Conservation (phyloP, 2,329 filamentous ascomycete species). For the Botrytis elliptica region DNA sequence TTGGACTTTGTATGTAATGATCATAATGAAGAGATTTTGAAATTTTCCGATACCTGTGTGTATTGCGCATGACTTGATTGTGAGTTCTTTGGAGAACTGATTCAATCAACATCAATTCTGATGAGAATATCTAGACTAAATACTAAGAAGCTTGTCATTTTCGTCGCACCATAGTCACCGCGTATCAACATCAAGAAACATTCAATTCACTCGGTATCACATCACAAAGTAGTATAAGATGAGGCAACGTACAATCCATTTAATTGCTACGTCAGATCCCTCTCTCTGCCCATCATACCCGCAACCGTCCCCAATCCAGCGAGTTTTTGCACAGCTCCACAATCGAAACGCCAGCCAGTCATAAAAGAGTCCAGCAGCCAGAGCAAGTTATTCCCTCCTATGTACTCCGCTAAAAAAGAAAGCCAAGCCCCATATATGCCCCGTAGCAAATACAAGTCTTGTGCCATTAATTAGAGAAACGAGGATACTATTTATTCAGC, state of each 20-base stretch:
- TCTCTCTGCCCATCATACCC: background rate
- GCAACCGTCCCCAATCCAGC: background rate
- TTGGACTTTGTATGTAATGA: constrained; percentile 1
- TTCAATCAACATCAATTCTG: background rate
- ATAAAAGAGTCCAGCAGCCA: constrained; percentile 12
- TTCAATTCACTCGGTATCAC: background rate
- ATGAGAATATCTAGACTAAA: background rate
- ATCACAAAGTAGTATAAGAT: background rate
- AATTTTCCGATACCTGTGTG: background rate
- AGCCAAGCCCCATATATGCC: constrained; percentile 26
- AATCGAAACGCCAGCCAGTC: constrained; percentile 17
- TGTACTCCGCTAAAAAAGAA: constrained; percentile 24
- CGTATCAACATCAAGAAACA: background rate
- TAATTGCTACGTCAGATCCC: background rate
- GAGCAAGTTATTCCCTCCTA: constrained; percentile 9
- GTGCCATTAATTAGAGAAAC: constrained; percentile 14
- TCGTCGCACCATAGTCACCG: background rate
- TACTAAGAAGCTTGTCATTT: background rate
- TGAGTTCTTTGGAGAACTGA: background rate
- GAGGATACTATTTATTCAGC: background rate
- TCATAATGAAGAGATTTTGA: background rate
- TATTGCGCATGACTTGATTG: background rate
- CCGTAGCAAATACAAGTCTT: constrained; percentile 20
- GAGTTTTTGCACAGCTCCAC: constrained; percentile 2
- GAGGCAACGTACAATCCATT: background rate